phyloP scores from a whole-genome alignment of 371 early-diverging fungal genomes.

The Coemansia sp. region DNA sequence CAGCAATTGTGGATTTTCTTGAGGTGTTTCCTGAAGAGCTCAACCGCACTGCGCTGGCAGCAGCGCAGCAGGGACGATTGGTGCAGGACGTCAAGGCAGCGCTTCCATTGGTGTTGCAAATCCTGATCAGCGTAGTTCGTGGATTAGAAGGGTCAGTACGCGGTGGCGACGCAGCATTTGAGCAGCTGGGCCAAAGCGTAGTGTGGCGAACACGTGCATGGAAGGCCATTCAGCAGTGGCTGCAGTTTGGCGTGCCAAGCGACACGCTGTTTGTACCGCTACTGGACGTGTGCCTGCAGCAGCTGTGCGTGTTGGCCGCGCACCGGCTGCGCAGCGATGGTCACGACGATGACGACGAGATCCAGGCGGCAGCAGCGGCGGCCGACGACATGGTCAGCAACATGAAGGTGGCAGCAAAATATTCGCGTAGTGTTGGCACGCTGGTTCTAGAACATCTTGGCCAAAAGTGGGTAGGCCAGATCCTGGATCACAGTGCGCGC shows the following conservation, averaged over 20 bases:
- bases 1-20: constrained; percentile 68
- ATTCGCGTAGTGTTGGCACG: constrained; percentile 26
- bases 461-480: constrained; percentile 21
- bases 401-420: constrained; percentile 22
- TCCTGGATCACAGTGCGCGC: constrained; percentile 22
- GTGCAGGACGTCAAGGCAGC: constrained; percentile 27
- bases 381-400: constrained; percentile 46
- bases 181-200: constrained; percentile 12
- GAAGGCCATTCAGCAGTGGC: constrained; percentile 39
- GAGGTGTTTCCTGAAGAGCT: constrained; percentile 79
- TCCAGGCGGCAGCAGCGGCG: constrained; percentile 54
- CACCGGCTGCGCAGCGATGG: constrained; percentile 14
- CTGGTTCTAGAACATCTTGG: constrained; percentile 16
- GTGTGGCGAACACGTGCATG: constrained; percentile 40
- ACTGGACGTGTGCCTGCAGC: constrained; percentile 30
- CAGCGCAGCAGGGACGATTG: constrained; percentile 56
- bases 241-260: constrained; percentile 37
- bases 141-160: constrained; percentile 12
- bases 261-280: constrained; percentile 32
- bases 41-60: constrained; percentile 56
- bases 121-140: constrained; percentile 24
- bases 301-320: constrained; percentile 21
- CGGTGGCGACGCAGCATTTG: neutral
- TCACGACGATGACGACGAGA: constrained; percentile 15
- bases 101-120: constrained; percentile 23